Conservation (phyloP, 441 rosid genomes). For the Brassica hybrid region DNA sequence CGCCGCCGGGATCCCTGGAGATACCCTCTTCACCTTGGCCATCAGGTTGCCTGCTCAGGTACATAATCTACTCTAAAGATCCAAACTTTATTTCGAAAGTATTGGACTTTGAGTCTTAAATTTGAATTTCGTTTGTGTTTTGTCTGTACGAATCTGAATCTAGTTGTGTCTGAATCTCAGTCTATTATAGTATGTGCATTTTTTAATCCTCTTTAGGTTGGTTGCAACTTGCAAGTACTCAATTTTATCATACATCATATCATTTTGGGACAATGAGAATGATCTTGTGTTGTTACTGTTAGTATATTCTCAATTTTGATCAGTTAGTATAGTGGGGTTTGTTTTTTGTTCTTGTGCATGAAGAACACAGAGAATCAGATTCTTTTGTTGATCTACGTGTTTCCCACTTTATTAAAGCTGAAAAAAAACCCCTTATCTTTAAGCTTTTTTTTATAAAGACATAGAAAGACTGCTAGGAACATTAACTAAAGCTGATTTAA, state of each 20-base stretch:
- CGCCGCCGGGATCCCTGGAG: conserved; percentile 77
- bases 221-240: background rate
- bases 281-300: conserved; percentile 3
- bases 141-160: background rate
- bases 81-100: background rate
- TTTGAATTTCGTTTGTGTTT: conserved; percentile 1
- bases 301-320: conserved; percentile 24
- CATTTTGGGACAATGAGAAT: background rate
- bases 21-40: no score
- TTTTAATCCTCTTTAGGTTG: background rate
- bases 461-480: background rate
- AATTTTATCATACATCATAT: background rate
- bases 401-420: conserved; percentile 7
- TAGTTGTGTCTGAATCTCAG: background rate
- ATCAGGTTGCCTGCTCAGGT: conserved; percentile 96
- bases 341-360: background rate
- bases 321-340: background rate
- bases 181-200: conserved; percentile 26
- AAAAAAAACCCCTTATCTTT: conserved; percentile 20
- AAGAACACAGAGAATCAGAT: conserved; percentile 35
- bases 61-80: background rate
- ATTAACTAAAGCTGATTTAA: background rate
- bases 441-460: conserved; percentile 16
- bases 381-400: conserved; percentile 17
- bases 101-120: background rate